phyloP scores from a whole-genome alignment of 164 flowering plant genomes.

The Paratinospora sagittata region DNA sequence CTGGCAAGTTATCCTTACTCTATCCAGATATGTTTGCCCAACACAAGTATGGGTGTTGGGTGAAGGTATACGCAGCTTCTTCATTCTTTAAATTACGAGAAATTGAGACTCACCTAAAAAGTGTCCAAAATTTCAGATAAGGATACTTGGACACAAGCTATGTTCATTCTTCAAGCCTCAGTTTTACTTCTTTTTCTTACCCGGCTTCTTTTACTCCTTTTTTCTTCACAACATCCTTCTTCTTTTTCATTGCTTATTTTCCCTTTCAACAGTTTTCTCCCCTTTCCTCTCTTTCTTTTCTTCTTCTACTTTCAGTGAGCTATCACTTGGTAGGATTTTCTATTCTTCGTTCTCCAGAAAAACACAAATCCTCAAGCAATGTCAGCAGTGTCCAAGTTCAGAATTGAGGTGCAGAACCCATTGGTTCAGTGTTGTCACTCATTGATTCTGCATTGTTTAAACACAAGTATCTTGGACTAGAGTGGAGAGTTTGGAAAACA shows the following conservation, averaged over 20 bases:
- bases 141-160: neutral
- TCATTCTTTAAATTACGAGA: neutral
- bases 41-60: no score
- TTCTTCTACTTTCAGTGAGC: neutral
- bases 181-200: neutral
- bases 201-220: neutral
- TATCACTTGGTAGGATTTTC: neutral
- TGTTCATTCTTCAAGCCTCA: neutral
- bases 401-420: neutral
- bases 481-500: no score
- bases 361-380: no score
- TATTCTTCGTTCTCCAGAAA: neutral
- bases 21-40: no score
- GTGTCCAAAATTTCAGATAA: neutral
- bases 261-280: no score
- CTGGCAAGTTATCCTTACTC: no score
- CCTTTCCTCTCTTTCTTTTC: neutral
- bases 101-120: neutral
- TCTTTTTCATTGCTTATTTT: no score
- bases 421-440: neutral
- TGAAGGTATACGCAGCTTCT: neutral
- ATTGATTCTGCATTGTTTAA: neutral
- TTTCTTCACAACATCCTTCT: neutral
- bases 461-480: no score
- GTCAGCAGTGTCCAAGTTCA: neutral